These are phyloP conservation scores for Exophiala dermatitidis DNA, from an alignment of 2,329 filamentous ascomycete genomes.

Conservation along the genomic window DNA sequence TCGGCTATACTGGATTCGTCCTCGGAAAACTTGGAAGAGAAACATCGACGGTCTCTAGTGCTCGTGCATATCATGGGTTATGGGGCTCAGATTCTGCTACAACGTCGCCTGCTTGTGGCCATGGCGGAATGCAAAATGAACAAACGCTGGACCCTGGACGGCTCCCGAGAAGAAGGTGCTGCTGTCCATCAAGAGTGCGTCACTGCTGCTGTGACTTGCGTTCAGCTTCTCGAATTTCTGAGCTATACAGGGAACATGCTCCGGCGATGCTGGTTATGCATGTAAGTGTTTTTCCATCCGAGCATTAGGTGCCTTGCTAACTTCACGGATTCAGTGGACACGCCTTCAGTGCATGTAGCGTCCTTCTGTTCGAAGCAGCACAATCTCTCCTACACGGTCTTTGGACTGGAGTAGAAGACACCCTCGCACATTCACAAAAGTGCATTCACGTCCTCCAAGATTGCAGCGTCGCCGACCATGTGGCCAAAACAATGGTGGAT, in stretches of 20 bases:
- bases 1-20: neutral
- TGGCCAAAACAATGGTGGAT: conserved; percentile 8
- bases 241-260: conserved; percentile 6
- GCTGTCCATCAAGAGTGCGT: conserved; percentile 4
- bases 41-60: conserved; percentile 4
- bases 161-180: conserved; percentile 2
- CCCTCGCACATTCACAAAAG: conserved; percentile 3
- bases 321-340: conserved; percentile 3
- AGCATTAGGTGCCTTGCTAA: neutral
- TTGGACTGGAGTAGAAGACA: neutral
- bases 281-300: conserved; percentile 2
- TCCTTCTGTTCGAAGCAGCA: conserved; percentile 7
- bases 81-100: conserved; percentile 9
- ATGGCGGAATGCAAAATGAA: conserved; percentile 10
- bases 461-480: conserved; percentile 7
- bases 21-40: neutral
- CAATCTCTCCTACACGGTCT: conserved; percentile 4
- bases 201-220: conserved; percentile 5
- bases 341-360: conserved; percentile 11
- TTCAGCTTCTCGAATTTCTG: conserved; percentile 2
- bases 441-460: conserved; percentile 9
- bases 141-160: conserved; percentile 9
- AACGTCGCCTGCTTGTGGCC: conserved; percentile 6
- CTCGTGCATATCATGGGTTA: conserved; percentile 8
- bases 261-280: conserved; percentile 9